Base-by-base conservation (phyloP, 192 early-diverging fungal genomes). In the Dimargaris xerosporica region DNA sequence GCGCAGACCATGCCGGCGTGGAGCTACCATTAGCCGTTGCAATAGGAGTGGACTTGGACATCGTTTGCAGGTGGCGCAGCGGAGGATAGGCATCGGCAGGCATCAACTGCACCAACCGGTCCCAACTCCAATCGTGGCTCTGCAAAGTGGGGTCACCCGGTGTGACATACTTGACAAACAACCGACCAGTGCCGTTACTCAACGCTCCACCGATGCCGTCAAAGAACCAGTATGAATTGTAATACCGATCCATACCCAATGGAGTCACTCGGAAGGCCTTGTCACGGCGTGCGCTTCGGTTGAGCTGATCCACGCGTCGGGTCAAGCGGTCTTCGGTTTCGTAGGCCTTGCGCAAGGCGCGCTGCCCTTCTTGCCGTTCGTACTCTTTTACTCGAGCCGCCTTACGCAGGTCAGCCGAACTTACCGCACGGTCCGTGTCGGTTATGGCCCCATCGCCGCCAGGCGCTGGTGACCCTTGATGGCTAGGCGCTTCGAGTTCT, bases 201-300 rank as follows among this genome's bases (percentile, higher is more conserved):
- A 70, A 64, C 6, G 74, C 74, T 25, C 78, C 77, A 43, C 86
- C 86, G 31, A 88, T 75, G 30, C 82, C 78, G 66, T 98, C 95
- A 67, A 96, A 82, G 72, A 85, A 94, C 76, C 87, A 98, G 67
- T 98, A 96, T 44, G 82, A 75, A 69, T 89, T 91, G 63, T 78
- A 84, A 68, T 82, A 95, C 7, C 93, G 82, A 74, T 98, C 94
- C 26, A 65, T 66, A 12, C 93, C 94, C 25, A 98, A 64, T 0
- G 89, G 85, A 34, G 64, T 72, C 60, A 90, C 67, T 4, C 91
- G 84, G 28, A 81, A 80, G 11, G 84, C 80, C 26, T 76, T 82
- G 51, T 67, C 78, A 47, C 78, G 77, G 17, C 81, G 76, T 41
- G 85, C 63, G 58, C 91, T 86, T 56, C 78, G 69, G 65, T 93